Conservation (phyloP, 176 grass and related monocot genomes). For the maize (Zea mays) region DNA sequence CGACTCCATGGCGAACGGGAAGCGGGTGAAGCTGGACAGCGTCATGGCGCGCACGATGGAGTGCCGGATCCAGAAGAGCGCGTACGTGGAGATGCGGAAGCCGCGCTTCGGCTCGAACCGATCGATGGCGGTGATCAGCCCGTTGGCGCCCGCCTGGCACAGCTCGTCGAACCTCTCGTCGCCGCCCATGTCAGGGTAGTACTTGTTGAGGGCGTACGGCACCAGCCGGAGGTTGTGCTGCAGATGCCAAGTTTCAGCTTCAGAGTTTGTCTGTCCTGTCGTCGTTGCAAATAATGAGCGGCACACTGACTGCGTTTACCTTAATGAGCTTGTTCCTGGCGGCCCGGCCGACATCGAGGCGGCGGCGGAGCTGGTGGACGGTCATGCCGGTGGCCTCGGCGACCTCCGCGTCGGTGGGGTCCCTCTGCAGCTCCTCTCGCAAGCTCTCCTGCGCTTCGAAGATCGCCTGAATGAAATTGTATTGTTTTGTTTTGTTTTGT, state of each 20-base stretch:
- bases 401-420: slow-evolving; percentile 55
- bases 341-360: slow-evolving; percentile 52
- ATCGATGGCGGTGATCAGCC: slow-evolving; percentile 77
- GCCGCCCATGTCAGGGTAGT: slow-evolving; percentile 62
- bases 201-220: slow-evolving; percentile 81
- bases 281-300: no score
- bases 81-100: slow-evolving; percentile 79
- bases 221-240: slow-evolving; percentile 93
- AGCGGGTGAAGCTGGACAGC: slow-evolving; percentile 77
- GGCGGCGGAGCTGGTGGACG: slow-evolving; percentile 46
- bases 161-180: slow-evolving; percentile 71
- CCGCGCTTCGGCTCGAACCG: slow-evolving; percentile 82
- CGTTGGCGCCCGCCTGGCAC: slow-evolving; percentile 83
- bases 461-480: slow-evolving; percentile 50
- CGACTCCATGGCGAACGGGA: slow-evolving; percentile 81
- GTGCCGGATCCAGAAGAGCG: slow-evolving; percentile 90
- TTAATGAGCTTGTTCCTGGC: slow-evolving; percentile 83
- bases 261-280: no score
- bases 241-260: background rate
- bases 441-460: slow-evolving; percentile 56
- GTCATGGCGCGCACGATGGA: slow-evolving; percentile 73
- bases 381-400: slow-evolving; percentile 52
- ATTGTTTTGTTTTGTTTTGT: no score
- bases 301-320: no score
- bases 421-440: slow-evolving; percentile 49